Base-by-base conservation (phyloP, 2,329 filamentous ascomycete species). In the Bimuria novae-zelandiae region DNA sequence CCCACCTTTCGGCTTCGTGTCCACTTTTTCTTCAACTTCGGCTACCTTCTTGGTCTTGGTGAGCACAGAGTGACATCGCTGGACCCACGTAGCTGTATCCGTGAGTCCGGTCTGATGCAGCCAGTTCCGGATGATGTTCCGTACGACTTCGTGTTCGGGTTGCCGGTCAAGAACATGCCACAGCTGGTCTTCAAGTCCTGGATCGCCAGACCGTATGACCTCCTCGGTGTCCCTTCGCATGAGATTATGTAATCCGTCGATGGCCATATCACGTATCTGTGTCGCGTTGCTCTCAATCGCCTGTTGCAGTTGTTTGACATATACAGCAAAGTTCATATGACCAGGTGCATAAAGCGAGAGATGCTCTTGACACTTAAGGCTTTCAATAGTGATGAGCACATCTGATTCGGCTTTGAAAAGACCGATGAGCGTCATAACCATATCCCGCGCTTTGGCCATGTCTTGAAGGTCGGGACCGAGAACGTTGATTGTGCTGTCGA, bases 401-500 rank as follows among this genome's bases (percentile, higher is more conserved):
- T 89, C 86, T 4, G 88, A 82, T 64, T 95, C 90, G 42, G 88
- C 80, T 57, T 90, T 86, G 65, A 97, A 94, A 60, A 95, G 88
- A 3, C 85, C 82, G 3, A 97, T 87, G 7, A 99, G 81, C 0
- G 88, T 94, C 56, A 97, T 82, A 45, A 97, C 94, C 49, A 99
- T 82, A 68, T 97, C 92, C 60, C 94, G 82, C n/a, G 91, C 90
- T 75, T 96, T 97, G 3, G 85, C 86, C 59, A 94, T 86, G 66
- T 97, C 94, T 73, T 97, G 94, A 19, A 99, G 78, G 74, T 99
- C 95, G 0, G 94, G 94, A 0, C 94, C 94, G 10, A 99, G 82
- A 8, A 99, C 94, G 63, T 97, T 97, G 76, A 99, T 92, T 21
- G 96, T 81, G n/a, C 92, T 94, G 73, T 97, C 92, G 25, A 97